Base-by-base conservation (phyloP, 73 alveolate genomes). In the Effrenium voratum region DNA sequence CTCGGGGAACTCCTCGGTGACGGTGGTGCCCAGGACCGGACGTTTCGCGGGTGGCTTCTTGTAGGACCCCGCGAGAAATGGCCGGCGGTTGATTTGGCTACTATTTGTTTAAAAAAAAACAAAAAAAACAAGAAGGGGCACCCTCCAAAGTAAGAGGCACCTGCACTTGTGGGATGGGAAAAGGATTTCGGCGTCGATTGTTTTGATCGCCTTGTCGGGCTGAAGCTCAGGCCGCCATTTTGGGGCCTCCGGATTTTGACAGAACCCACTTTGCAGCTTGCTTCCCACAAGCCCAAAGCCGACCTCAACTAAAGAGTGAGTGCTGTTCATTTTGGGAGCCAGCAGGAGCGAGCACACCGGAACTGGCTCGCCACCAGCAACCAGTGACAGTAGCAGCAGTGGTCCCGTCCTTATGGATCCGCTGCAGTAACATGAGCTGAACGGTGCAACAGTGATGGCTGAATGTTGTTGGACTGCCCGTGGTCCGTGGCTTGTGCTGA, bases 331-430 rank as follows among this genome's bases (percentile, higher is more conserved):
- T 32, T 19, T 38, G 30, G 75, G 75, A 60, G 16, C 4, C 77
- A 63, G 77, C 68, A 81, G 91, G 91, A 81, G 91, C 30, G 91
- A 81, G 91, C 91, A 81, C 77, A 84, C 93, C 19, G 47, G 50
- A 47, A 72, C 83, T 12, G 93, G 59, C 43, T 84, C 93, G 26
- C 70, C 93, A 84, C 93, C 45, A 30, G 50, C 93, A 16, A 41
- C 93, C 47, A 84, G 79, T 13, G 79, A 52, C 93, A 52, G 79
- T 59, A 84, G 93, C 79, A 84, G 93, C 79, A 46, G 52, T 30
- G 93, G 93, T 28, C 52, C 3, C n/a, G n/a, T n/a, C n/a, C n/a
- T n/a, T n/a, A n/a, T n/a, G n/a, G n/a, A n/a, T n/a, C n/a, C n/a
- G n/a, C n/a, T n/a, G n/a, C n/a, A n/a, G n/a, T n/a, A n/a, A n/a